Base-by-base conservation (phyloP, 805 yeast genomes). In the Aciculoconidium aculeatum region DNA sequence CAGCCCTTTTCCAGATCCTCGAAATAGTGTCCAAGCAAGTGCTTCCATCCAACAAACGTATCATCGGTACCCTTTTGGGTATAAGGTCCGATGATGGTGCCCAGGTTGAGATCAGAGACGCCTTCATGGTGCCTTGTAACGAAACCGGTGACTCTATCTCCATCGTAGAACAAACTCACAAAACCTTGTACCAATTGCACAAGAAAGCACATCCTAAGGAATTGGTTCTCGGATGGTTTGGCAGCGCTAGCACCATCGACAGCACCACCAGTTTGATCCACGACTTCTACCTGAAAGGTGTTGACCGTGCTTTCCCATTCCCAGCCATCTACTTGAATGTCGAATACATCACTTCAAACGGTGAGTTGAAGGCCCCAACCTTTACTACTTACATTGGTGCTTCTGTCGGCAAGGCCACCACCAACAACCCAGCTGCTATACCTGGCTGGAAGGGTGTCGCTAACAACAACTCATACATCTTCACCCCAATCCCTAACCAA, bases 181-280 rank as follows among this genome's bases (percentile, higher is more conserved):
- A 74, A 49, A 62, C 77, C 18, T 72, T 82, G 56, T 81, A 65
- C 58, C 77, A 75, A 44, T 61, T 86, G 48, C 75, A 81, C 59
- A 80, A 78, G 61, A 75, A 75, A 50, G 77, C 90, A 18, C 80
- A 79, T 57, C 90, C 92, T 34, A 81, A 80, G 50, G 81, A 78
- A 41, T 67, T 70, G 29, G 80, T 86, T 32, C 67, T 86, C 27
- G 95, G 95, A 32, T 86, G 95, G 95, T 86, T 82, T 53, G 77
- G 80, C 28, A 64, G 72, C 23, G 64, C 80, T 11, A 61, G 65
- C 27, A 65, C 64, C 41, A 70, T 84, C 39, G 88, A 82, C 58
- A 68, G 75, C 32, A 72, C 80, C 53, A 75, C 87, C 9, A 84
- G 84, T 7, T 67, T 83, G 41, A 77, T 85, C 47, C 94, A 85